Conservation (phyloP, 2,329 filamentous ascomycete genomes). For the Neoascochyta sp. region DNA sequence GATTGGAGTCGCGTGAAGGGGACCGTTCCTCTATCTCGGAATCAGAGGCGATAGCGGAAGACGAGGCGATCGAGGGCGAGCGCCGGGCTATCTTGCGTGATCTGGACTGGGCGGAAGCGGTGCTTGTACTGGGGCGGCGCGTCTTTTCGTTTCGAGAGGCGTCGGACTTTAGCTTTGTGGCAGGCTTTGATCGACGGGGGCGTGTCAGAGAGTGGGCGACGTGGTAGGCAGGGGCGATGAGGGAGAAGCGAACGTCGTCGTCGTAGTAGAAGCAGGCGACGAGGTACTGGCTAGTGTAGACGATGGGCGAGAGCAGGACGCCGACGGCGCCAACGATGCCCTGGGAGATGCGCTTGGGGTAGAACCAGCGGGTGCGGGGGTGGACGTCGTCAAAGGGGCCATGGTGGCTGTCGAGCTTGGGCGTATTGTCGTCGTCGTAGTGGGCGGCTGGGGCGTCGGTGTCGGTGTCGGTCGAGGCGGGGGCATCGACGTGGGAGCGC, state of each 20-base stretch:
- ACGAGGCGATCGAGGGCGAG: conserved; percentile 47
- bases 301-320: conserved; percentile 73
- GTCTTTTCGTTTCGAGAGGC: conserved; percentile 27
- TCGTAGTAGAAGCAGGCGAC: conserved; percentile 82
- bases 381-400: conserved; percentile 34
- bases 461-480: conserved; percentile 17
- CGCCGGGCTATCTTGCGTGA: conserved; percentile 33
- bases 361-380: conserved; percentile 43
- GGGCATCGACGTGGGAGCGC: conserved; percentile 11
- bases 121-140: conserved; percentile 30
- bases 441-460: conserved; percentile 33
- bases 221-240: conserved; percentile 68
- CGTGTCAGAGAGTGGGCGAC: conserved; percentile 51
- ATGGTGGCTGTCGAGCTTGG: conserved; percentile 52
- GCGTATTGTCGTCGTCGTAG: conserved; percentile 64
- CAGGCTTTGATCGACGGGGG: conserved; percentile 34
- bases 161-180: conserved; percentile 25
- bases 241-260: conserved; percentile 72
- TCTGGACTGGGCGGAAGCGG: conserved; percentile 19
- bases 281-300: conserved; percentile 76
- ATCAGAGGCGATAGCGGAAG: conserved; percentile 63
- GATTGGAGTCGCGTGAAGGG: conserved; percentile 25
- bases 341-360: conserved; percentile 67
- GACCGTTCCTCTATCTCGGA: conserved; percentile 58
- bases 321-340: conserved; percentile 72